Conservation (phyloP, 257 asterid species). For the Thymus mandschuricus region DNA sequence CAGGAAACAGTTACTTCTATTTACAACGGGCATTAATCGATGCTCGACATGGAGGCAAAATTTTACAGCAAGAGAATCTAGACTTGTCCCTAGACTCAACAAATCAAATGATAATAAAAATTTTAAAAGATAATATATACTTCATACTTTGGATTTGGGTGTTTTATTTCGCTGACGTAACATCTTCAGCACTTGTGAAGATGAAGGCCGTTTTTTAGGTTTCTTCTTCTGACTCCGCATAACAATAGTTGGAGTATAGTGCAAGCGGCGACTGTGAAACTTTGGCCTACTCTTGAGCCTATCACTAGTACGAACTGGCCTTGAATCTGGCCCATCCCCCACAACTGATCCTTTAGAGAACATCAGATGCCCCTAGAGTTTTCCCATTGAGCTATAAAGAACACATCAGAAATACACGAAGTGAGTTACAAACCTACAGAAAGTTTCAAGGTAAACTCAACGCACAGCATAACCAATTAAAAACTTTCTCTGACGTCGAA, state of each 20-base stretch:
- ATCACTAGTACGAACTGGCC: constrained; percentile 93
- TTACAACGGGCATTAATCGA: constrained; percentile 20
- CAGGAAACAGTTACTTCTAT: constrained; percentile 3
- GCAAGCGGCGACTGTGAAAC: constrained; percentile 58
- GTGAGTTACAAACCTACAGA: constrained; percentile 26
- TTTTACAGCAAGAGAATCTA: constrained; percentile 29
- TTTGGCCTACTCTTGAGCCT: constrained; percentile 83
- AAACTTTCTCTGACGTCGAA: background rate
- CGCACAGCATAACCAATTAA: constrained; percentile 8
- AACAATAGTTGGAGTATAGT: constrained; percentile 47
- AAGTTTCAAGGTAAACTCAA: background rate
- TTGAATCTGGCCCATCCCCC: constrained; percentile 77
- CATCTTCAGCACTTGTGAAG: constrained; percentile 76
- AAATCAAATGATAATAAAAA: constrained; percentile 6
- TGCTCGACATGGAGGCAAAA: constrained; percentile 21
- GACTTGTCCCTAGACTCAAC: constrained; percentile 15
- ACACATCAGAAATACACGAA: constrained; percentile 22
- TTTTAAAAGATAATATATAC: constrained; percentile 12
- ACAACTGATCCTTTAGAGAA: constrained; percentile 68
- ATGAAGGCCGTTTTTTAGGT: constrained; percentile 72
- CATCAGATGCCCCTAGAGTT: constrained; percentile 51
- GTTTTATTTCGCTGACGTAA: constrained; percentile 51
- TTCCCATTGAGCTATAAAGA: constrained; percentile 47
- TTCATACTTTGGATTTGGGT: constrained; percentile 65
- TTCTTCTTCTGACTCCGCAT: constrained; percentile 65